Percentiles rank a stretch among this genome's conserved stretches.
phyloP scores from a whole-genome alignment of 331 rosid genomes.

The Stylosanthes scabra region DNA sequence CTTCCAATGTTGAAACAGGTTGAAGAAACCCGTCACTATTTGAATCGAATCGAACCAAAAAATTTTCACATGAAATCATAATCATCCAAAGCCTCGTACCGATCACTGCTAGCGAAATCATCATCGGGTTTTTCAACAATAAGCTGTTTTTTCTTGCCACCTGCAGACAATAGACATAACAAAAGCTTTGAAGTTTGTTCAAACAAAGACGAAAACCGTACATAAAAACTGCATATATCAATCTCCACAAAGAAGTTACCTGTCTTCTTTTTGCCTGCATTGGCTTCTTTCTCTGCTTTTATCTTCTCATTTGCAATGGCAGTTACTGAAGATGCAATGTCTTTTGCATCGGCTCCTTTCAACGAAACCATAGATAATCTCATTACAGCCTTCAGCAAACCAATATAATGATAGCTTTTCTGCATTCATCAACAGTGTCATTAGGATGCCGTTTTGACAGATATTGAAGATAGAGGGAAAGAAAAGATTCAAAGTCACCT shows the following conservation, averaged over 20 bases:
- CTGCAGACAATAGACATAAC: slow-evolving; percentile 43
- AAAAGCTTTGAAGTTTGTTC: neutral
- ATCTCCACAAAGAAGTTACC: slow-evolving; percentile 44
- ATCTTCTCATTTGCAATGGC: slow-evolving; percentile 96
- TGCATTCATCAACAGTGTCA: slow-evolving; percentile 48
- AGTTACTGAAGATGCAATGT: slow-evolving; percentile 80
- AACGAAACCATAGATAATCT: slow-evolving; percentile 77
- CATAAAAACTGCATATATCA: neutral
- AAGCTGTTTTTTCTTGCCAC: slow-evolving; percentile 88
- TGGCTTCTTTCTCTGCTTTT: slow-evolving; percentile 90
- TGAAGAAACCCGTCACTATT: slow-evolving; percentile 43
- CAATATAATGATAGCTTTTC: slow-evolving; percentile 88
- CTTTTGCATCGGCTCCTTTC: slow-evolving; percentile 95
- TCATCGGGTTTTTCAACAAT: slow-evolving; percentile 85
- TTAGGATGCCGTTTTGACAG: slow-evolving; percentile 28
- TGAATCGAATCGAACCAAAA: slow-evolving; percentile 41
- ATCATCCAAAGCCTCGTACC: slow-evolving; percentile 73
- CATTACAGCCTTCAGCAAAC: slow-evolving; percentile 81
- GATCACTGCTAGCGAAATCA: slow-evolving; percentile 53
- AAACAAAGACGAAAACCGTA: neutral
- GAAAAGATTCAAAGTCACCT: slow-evolving; percentile 54
- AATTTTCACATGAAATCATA: slow-evolving; percentile 80
- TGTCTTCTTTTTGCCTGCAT: slow-evolving; percentile 89
- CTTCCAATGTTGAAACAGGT: slow-evolving; percentile 45
- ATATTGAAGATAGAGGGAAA: neutral